These are phyloP conservation scores for Neurospora intermedia DNA, from an alignment of 495 filamentous ascomycete genomes.

Conservation along the genomic window DNA sequence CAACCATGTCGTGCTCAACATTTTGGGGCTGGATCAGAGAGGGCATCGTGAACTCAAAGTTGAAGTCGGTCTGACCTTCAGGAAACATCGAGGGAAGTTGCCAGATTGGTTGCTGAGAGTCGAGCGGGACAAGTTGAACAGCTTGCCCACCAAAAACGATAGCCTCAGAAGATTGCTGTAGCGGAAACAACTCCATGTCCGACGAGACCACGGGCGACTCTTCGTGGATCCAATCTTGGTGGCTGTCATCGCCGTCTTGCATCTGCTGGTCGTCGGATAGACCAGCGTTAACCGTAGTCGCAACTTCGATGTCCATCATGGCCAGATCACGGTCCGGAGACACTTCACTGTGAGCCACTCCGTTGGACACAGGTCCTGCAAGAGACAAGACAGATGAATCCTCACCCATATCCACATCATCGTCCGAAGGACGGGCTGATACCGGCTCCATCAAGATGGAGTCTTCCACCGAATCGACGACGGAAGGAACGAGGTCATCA, in stretches of 20 bases:
- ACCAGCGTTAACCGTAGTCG: not conserved
- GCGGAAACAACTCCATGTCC: not conserved
- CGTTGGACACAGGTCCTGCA: not conserved
- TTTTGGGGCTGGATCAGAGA: not conserved
- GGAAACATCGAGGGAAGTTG: not conserved
- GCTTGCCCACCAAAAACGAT: not conserved
- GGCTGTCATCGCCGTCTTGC: not conserved
- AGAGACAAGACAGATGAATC: not conserved
- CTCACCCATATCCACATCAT: not conserved
- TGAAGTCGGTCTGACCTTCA: not conserved
- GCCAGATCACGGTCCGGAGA: not conserved
- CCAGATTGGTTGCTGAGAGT: not conserved
- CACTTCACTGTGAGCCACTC: not conserved
- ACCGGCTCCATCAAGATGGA: not conserved
- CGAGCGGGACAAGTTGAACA: not conserved
- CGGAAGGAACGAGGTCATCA: not conserved
- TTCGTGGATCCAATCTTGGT: not conserved
- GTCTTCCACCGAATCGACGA: not conserved
- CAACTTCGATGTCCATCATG: not conserved
- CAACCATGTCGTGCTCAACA: not conserved
- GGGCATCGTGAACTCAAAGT: not conserved
- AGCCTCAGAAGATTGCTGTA: not conserved
- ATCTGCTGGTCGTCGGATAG: not conserved
- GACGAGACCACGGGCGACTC: not conserved
- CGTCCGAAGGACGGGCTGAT: not conserved